Conservation (phyloP, 306 rosid species). For the Fagus crenata region DNA sequence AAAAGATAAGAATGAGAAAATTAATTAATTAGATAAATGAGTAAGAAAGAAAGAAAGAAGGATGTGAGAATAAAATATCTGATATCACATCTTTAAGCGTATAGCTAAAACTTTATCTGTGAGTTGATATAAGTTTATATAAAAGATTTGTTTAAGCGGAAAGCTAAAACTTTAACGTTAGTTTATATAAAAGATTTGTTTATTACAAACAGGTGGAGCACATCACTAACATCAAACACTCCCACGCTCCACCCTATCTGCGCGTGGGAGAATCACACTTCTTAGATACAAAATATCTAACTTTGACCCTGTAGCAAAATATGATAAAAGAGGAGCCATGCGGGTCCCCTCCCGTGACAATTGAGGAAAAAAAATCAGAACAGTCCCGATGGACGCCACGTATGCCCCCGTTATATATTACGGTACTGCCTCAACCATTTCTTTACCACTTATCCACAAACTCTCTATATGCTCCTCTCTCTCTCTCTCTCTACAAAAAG, state of each 20-base stretch:
- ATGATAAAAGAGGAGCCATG: conserved; percentile 22
- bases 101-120: too few relatives aligned
- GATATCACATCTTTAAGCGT: too few relatives aligned
- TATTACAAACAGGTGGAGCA: too few relatives aligned
- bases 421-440: conserved; percentile 28
- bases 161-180: too few relatives aligned
- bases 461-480: neutral
- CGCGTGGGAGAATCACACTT: conserved; percentile 22
- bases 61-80: too few relatives aligned
- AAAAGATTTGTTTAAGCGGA: too few relatives aligned
- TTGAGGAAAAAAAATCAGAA: neutral
- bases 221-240: neutral
- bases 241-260: conserved; percentile 24
- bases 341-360: conserved; percentile 35
- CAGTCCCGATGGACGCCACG: conserved; percentile 46
- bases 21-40: too few relatives aligned
- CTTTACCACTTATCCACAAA: neutral
- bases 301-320: conserved; percentile 48
- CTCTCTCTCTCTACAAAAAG: neutral
- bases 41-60: too few relatives aligned
- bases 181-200: too few relatives aligned
- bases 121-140: too few relatives aligned
- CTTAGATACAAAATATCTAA: conserved; percentile 48
- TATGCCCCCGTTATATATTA: conserved; percentile 19
- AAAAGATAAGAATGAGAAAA: too few relatives aligned